These are phyloP conservation scores for Elsinoe arachidis DNA, from an alignment of 2,329 filamentous ascomycete genomes.

Conservation along the genomic window DNA sequence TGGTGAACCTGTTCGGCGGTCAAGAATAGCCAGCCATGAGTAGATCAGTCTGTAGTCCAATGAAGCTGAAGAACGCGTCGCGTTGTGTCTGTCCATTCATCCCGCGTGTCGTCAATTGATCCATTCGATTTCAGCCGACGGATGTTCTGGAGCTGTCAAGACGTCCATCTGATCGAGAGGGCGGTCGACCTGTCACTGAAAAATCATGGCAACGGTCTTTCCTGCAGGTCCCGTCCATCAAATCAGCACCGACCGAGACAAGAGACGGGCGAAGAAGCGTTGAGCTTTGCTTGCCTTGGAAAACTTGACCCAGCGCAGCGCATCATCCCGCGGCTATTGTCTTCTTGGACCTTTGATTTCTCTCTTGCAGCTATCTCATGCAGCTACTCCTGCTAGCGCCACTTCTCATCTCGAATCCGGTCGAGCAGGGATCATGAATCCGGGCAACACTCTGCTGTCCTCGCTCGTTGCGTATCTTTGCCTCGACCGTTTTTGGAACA, in stretches of 20 bases:
- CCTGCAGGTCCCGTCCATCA: neutral
- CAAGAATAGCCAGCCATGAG: neutral
- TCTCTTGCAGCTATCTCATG: constrained; percentile 5
- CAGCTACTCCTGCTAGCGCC: neutral
- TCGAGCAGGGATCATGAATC: constrained; percentile 1
- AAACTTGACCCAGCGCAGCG: neutral
- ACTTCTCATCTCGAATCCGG: neutral
- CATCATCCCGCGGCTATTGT: constrained; percentile 11
- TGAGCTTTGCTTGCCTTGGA: neutral
- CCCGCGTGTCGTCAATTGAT: too few relatives aligned
- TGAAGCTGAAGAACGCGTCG: neutral
- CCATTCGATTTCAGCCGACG: neutral
- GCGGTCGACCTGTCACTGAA: constrained; percentile 1
- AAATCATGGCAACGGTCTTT: constrained; percentile 6
- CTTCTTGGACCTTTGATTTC: constrained; percentile 2
- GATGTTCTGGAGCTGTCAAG: neutral
- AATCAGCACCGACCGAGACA: neutral
- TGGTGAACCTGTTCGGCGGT: neutral
- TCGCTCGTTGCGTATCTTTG: neutral
- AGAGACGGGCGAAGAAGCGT: constrained; percentile 1
- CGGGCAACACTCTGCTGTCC: neutral
- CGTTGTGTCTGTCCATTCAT: neutral
- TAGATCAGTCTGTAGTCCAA: neutral
- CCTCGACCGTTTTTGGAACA: constrained; percentile 6
- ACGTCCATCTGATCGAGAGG: too few relatives aligned